A percentile compares a stretch with the other conserved stretches of the same genome.
These are phyloP conservation scores for Gomphus bonarii DNA, from an alignment of 1,284 basidiomycete species.

Conservation along the genomic window DNA sequence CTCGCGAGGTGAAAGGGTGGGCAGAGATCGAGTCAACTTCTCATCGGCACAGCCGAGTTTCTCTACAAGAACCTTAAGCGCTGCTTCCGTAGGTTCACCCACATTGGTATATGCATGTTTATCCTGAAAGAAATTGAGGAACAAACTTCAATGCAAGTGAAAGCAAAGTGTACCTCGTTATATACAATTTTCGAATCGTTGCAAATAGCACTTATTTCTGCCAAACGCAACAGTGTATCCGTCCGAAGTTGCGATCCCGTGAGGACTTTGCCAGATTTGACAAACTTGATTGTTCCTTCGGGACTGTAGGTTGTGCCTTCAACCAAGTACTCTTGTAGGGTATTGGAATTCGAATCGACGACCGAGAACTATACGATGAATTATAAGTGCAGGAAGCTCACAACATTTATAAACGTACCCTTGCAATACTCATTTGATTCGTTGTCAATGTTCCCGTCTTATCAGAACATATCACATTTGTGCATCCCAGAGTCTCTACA, in stretches of 20 bases:
- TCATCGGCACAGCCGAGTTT: slow-evolving; percentile 48
- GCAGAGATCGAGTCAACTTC: slow-evolving; percentile 39
- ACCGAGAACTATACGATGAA: slow-evolving; percentile 53
- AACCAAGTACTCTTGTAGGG: slow-evolving; percentile 64
- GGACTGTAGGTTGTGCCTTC: slow-evolving; percentile 90
- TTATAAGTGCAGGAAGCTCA: slow-evolving; percentile 11
- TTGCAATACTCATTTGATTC: slow-evolving; percentile 92
- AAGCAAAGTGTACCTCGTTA: slow-evolving; percentile 46
- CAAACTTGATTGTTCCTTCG: slow-evolving; percentile 57
- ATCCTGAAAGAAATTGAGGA: slow-evolving; percentile 39
- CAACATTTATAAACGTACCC: slow-evolving; percentile 33
- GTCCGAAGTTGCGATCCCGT: slow-evolving; percentile 44
- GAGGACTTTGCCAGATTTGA: slow-evolving; percentile 28
- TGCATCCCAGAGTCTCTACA: slow-evolving; percentile 92
- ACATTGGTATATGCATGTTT: slow-evolving; percentile 75
- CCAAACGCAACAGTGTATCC: slow-evolving; percentile 70
- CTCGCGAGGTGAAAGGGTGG: slow-evolving; percentile 42
- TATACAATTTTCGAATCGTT: slow-evolving; percentile 91
- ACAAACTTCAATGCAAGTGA: neutral
- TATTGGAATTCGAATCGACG: slow-evolving; percentile 42
- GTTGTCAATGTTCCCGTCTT: slow-evolving; percentile 95
- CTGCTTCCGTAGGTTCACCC: slow-evolving; percentile 96
- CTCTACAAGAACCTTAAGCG: slow-evolving; percentile 87
- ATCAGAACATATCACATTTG: slow-evolving; percentile 95
- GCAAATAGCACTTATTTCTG: slow-evolving; percentile 85